Conservation (phyloP, 2,329 filamentous ascomycete species). For the Cryphonectria nitschkei region DNA sequence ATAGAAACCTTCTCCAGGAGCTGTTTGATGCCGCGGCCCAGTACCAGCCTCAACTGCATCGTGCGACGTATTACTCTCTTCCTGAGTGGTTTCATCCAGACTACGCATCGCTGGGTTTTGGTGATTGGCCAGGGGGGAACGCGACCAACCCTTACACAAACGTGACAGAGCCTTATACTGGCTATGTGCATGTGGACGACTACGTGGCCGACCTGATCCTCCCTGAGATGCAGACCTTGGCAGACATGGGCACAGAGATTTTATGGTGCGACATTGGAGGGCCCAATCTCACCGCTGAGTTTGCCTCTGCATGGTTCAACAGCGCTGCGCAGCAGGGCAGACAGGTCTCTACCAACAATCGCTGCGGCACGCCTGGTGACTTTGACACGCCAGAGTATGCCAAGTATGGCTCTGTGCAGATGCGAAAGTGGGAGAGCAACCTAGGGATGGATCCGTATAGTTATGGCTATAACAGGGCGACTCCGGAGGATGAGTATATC, state of each 20-base stretch:
- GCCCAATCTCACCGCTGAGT: slow-evolving; percentile 46
- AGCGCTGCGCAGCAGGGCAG: slow-evolving; percentile 33
- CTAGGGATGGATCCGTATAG: slow-evolving; percentile 31
- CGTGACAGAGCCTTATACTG: slow-evolving; percentile 46
- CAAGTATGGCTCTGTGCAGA: slow-evolving; percentile 24
- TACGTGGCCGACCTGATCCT: slow-evolving; percentile 46
- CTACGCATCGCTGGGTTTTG: slow-evolving; percentile 46
- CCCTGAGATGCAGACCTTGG: slow-evolving; percentile 48
- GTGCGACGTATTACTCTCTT: slow-evolving; percentile 48
- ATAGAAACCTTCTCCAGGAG: slow-evolving; percentile 46
- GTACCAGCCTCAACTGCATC: slow-evolving; percentile 48
- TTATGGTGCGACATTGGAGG: slow-evolving; percentile 53
- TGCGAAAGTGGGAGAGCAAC: slow-evolving; percentile 32
- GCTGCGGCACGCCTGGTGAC: slow-evolving; percentile 28
- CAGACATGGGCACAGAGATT: slow-evolving; percentile 47
- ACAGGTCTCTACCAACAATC: slow-evolving; percentile 27
- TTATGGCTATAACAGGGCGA: slow-evolving; percentile 32
- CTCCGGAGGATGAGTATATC: slow-evolving; percentile 32
- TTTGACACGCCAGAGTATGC: slow-evolving; percentile 33
- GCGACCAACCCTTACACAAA: slow-evolving; percentile 50
- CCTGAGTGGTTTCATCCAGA: slow-evolving; percentile 52
- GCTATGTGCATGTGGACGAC: slow-evolving; percentile 46
- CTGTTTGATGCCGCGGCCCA: slow-evolving; percentile 47
- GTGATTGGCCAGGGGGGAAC: slow-evolving; percentile 44
- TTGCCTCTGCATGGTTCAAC: slow-evolving; percentile 49